Base-by-base conservation (phyloP, 176 grass and related monocot genomes). In the Chloris gayana region DNA sequence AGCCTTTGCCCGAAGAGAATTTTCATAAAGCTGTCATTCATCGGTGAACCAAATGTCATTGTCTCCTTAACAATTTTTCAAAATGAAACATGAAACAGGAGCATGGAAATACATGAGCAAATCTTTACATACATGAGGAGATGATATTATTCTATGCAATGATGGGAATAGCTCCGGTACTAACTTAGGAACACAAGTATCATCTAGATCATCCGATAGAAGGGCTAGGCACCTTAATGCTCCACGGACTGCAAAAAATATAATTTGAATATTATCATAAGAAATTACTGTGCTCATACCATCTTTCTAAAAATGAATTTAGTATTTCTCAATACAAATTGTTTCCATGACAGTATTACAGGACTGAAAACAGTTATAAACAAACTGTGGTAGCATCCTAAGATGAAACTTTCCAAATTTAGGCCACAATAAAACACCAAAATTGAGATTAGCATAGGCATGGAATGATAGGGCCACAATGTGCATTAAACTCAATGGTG, bases 191-290 rank as follows among this genome's bases (percentile, higher is more conserved):
- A 94, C 88, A 75, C 80, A 88, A 14, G 75, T 85, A 81, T 98
- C 95, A 87, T 98, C 95, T 59, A 98, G 79, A 98, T 98, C 95
- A 89, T 87, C 92, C 27, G 92, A 92, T 18, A 98, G 65, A 85
- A 98, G 92, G 47, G 95, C 90, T 70, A 98, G 82, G 74, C 95
- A 98, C 91, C 95, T 94, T 90, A 98, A 87, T 75, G 92, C 88
- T 85, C 95, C 95, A 80, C 75, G 88, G 72, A 98, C 95, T 98
- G 80, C 77, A 31, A 86, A 86, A 86, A 39, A 79, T n/a, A 15
- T 25, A 89, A 24, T 21, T 81, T 72, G 7, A 66, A 69, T 22
- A 70, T 34, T 38, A 10, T 31, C 64, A 65, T 32, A 63, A 51
- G 35, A 54, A 83, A 62, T 50, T 44, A 62, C 7, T 42, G 24